Conservation (phyloP, 768 basidiomycete species). For the Agaricus sinodeliciosus region DNA sequence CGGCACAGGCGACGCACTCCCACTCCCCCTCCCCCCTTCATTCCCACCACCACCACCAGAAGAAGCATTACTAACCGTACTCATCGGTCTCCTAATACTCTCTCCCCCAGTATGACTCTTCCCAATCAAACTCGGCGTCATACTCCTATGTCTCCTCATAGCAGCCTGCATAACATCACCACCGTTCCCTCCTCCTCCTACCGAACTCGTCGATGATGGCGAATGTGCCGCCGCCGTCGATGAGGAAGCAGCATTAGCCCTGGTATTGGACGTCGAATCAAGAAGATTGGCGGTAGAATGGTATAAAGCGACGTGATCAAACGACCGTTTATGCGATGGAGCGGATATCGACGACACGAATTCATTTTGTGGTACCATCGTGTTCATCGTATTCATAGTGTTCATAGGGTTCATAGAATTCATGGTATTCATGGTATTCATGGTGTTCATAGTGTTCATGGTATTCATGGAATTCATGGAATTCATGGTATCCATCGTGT, state of each 20-base stretch:
- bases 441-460: not conserved
- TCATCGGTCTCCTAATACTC: slow-evolving; percentile 39
- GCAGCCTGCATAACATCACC: slow-evolving; percentile 18
- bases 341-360: slow-evolving; percentile 52
- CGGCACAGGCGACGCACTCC: slow-evolving; percentile 10
- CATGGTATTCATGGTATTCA: slow-evolving; percentile 22
- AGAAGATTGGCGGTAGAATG: slow-evolving; percentile 29
- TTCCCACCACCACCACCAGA: not conserved
- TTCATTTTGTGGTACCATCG: slow-evolving; percentile 19
- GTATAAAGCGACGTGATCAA: slow-evolving; percentile 53
- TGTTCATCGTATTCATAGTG: not conserved
- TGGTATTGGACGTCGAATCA: slow-evolving; percentile 14
- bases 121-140: slow-evolving; percentile 61
- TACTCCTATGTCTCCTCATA: slow-evolving; percentile 64
- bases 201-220: too few species aligned
- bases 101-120: slow-evolving; percentile 23
- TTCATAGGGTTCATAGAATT: slow-evolving; percentile 4
- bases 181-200: too few species aligned
- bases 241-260: slow-evolving; percentile 11
- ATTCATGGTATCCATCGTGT: slow-evolving; percentile 4
- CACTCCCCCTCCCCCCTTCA: not conserved
- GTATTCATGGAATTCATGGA: slow-evolving; percentile 19
- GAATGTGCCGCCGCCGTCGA: too few species aligned
- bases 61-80: slow-evolving; percentile 29
- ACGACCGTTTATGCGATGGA: slow-evolving; percentile 61